These are phyloP conservation scores for Phalaenopsis aphrodite DNA, from an alignment of 106 monocot species.

Conservation along the genomic window DNA sequence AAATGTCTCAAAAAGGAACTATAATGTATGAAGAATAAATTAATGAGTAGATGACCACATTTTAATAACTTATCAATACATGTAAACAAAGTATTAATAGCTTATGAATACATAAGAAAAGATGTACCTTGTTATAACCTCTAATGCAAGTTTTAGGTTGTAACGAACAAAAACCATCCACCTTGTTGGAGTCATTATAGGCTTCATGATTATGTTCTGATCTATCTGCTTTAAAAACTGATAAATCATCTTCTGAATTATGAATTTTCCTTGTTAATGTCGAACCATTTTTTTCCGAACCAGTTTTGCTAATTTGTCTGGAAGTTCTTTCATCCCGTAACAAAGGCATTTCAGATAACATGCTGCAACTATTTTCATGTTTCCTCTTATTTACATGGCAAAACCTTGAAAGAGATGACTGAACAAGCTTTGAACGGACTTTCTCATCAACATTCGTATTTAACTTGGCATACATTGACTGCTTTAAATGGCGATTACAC, in stretches of 20 bases:
- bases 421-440: conserved; percentile 31
- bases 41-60: background rate
- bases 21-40: background rate
- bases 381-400: conserved; percentile 60
- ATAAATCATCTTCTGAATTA: conserved; percentile 17
- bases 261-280: conserved; percentile 5
- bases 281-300: conserved; percentile 14
- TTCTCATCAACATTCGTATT: conserved; percentile 8
- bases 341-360: conserved; percentile 78
- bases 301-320: conserved; percentile 26
- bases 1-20: background rate
- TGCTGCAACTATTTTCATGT: conserved; percentile 40
- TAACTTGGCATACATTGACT: conserved; percentile 13
- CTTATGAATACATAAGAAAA: background rate
- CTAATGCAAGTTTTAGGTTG: background rate
- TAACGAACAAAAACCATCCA: conserved; percentile 3
- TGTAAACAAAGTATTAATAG: background rate
- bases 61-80: background rate
- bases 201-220: conserved; percentile 5
- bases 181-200: conserved; percentile 9
- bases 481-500: conserved; percentile 22
- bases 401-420: conserved; percentile 72
- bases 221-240: conserved; percentile 13
- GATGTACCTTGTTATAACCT: background rate
- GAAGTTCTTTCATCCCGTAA: conserved; percentile 40